A percentile compares a stretch with the other conserved stretches of the same genome.
These are phyloP conservation scores for Mortierella sp. DNA, from an alignment of 371 early-diverging fungal species.

Conservation along the genomic window DNA sequence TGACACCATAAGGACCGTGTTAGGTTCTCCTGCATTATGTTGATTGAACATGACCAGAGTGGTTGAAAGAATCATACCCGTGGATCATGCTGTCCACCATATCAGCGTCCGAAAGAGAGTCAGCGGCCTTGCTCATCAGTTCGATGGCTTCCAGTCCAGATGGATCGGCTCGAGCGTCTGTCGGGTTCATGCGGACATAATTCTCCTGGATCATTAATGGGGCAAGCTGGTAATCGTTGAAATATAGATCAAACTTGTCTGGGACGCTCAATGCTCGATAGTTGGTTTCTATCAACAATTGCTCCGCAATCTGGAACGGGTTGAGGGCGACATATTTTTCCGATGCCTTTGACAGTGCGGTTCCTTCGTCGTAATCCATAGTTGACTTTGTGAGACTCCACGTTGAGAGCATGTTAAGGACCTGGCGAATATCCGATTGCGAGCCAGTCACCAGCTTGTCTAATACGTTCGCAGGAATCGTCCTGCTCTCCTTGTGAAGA, in stretches of 20 bases:
- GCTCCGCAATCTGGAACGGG: constrained; percentile 88
- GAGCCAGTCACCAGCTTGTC: constrained; percentile 88
- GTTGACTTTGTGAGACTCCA: constrained; percentile 73
- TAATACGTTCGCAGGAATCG: constrained; percentile 83
- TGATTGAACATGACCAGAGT: background rate
- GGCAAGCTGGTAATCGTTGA: constrained; percentile 89
- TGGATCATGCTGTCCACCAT: constrained; percentile 85
- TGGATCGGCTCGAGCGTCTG: constrained; percentile 16
- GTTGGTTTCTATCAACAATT: constrained; percentile 65
- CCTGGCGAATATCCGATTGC: constrained; percentile 98
- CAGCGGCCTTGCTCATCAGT: constrained; percentile 84
- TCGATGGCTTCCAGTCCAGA: constrained; percentile 58
- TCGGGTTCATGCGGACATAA: constrained; percentile 59
- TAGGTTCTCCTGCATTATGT: background rate
- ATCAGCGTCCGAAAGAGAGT: constrained; percentile 91
- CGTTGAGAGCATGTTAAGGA: constrained; percentile 94
- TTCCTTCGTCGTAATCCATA: constrained; percentile 88
- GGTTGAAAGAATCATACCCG: constrained; percentile 59
- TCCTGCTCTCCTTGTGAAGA: constrained; percentile 78
- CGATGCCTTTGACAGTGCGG: constrained; percentile 60
- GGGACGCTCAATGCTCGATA: constrained; percentile 67
- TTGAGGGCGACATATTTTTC: constrained; percentile 85
- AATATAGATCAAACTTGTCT: constrained; percentile 94
- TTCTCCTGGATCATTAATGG: constrained; percentile 94
- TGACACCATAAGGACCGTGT: background rate